phyloP scores from a whole-genome alignment of 2,329 filamentous ascomycete species.

The Didymella pinodella region DNA sequence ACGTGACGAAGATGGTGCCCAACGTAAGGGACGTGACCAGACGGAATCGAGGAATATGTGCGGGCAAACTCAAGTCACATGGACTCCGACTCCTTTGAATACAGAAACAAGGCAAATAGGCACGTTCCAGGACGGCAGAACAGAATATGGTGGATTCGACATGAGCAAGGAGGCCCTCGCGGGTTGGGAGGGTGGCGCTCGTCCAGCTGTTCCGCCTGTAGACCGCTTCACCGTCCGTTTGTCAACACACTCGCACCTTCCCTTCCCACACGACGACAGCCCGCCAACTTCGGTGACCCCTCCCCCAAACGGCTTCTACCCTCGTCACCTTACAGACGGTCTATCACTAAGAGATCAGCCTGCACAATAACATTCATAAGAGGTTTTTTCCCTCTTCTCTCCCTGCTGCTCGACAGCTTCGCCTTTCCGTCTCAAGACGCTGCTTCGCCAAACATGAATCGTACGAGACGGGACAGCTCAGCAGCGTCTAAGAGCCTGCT shows the following conservation, averaged over 20 bases:
- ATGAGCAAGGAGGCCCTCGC: background rate
- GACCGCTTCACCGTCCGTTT: background rate
- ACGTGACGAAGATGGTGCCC: constrained; percentile 7
- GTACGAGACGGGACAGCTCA: background rate
- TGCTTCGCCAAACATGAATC: constrained; percentile 6
- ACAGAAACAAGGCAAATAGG: background rate
- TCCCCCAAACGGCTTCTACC: background rate
- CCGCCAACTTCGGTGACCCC: background rate
- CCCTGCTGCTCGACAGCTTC: background rate
- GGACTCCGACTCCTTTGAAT: background rate
- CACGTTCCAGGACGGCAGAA: background rate
- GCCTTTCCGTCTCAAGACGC: background rate
- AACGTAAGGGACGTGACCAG: constrained; percentile 10
- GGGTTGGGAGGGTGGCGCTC: background rate
- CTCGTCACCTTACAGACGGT: background rate
- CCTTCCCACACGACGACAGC: constrained; percentile 3
- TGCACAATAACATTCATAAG: background rate
- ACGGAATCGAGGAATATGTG: background rate
- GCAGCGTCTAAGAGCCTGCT: constrained; percentile 18
- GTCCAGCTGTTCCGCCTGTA: background rate
- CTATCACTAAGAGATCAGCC: background rate
- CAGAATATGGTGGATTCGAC: background rate
- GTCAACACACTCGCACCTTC: constrained; percentile 1
- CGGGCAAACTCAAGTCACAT: background rate
- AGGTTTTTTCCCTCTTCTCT: background rate